Evolutionary conservation across 768 basidiomycete species (phyloP).

Genomic region (Suillus clintonianus): DNA sequence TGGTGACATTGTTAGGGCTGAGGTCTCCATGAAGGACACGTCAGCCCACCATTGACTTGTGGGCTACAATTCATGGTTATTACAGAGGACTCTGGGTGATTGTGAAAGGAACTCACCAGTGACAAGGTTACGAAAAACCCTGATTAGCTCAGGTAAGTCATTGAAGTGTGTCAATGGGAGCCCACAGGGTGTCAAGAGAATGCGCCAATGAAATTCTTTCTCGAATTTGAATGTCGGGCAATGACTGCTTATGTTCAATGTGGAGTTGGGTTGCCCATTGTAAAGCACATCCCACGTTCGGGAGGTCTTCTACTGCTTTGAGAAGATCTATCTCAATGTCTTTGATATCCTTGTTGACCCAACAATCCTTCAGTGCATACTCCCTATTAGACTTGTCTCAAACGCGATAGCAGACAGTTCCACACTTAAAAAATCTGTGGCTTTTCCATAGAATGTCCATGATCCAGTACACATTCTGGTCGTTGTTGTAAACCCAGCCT

Average conservation of each 20-base stretch:
- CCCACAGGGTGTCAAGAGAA: not conserved
- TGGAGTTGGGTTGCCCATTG: too few relatives aligned
- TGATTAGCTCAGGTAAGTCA: not conserved
- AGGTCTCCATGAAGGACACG: not conserved
- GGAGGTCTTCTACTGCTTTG: too few relatives aligned
- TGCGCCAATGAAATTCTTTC: not conserved
- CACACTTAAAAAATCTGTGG: too few relatives aligned
- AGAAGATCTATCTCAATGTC: too few relatives aligned
- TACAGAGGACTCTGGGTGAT: not conserved
- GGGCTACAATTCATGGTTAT: not conserved
- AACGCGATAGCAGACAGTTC: too few relatives aligned
- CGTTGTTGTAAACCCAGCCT: too few relatives aligned
- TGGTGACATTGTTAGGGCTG: not conserved
- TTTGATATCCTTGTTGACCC: too few relatives aligned
- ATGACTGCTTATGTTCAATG: not conserved
- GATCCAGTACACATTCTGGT: too few relatives aligned
- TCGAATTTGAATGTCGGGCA: not conserved
- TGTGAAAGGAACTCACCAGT: not conserved
- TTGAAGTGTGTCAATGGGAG: not conserved
- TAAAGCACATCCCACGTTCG: too few relatives aligned
- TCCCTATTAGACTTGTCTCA: too few relatives aligned
- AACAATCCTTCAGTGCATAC: too few relatives aligned
- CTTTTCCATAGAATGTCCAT: too few relatives aligned
- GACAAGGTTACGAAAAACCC: not conserved
- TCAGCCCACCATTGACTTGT: not conserved